A percentile compares a stretch with the other conserved stretches of the same genome.
Conservation (phyloP, 768 basidiomycete species). For the Kwoniella heveanensis region DNA sequence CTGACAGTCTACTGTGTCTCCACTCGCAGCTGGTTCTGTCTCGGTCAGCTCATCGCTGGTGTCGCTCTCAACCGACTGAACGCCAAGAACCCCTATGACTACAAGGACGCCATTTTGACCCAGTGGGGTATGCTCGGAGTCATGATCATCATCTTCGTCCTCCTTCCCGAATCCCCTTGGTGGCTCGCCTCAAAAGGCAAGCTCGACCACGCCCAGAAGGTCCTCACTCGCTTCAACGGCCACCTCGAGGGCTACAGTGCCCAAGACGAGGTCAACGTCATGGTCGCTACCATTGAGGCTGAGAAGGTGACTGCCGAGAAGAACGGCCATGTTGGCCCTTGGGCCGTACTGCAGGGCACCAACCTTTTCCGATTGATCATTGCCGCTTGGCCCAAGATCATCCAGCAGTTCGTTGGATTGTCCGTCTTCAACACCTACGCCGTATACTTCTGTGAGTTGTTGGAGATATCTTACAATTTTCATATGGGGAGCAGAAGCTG, state of each 20-base stretch:
- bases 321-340: constrained; percentile 13
- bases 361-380: constrained; percentile 25
- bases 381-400: constrained; percentile 26
- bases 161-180: constrained; percentile 33
- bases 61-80: constrained; percentile 26
- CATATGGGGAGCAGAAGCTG: no score
- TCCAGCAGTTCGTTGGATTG: constrained; percentile 25
- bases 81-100: constrained; percentile 23
- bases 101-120: constrained; percentile 32
- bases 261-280: constrained; percentile 16
- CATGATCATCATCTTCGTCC: constrained; percentile 23
- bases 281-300: constrained; percentile 22
- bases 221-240: constrained; percentile 17
- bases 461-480: background rate
- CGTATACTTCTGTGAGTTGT: constrained; percentile 30
- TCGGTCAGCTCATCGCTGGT: constrained; percentile 38
- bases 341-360: constrained; percentile 18
- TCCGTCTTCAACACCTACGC: constrained; percentile 24
- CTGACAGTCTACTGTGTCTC: background rate
- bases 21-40: constrained; percentile 28
- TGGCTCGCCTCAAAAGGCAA: constrained; percentile 30
- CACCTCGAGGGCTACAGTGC: constrained; percentile 31
- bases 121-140: constrained; percentile 30
- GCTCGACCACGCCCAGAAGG: constrained; percentile 22
- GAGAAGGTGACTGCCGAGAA: constrained; percentile 6